Evolutionary conservation across 2,329 filamentous ascomycete genomes (phyloP).

Genomic region (Pseudocercospora eumusae): DNA sequence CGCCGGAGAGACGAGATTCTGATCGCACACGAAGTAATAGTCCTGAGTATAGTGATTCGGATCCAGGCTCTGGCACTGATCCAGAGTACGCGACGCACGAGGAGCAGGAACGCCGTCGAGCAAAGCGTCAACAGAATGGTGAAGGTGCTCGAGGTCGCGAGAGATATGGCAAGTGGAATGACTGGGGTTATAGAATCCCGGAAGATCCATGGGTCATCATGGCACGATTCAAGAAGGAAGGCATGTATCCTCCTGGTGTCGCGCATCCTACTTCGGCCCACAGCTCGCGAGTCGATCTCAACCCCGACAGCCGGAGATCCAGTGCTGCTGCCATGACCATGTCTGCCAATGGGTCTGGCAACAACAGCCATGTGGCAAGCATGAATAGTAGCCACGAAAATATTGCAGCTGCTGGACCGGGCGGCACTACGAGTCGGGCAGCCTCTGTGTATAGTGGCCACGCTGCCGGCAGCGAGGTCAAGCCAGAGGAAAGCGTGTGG

Average conservation of each 20-base stretch:
- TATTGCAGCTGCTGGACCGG: conserved; percentile 30
- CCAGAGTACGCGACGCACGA: conserved; percentile 42
- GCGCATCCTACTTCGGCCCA: conserved; percentile 54
- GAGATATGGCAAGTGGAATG: conserved; percentile 50
- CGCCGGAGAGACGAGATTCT: conserved; percentile 31
- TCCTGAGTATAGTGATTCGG: conserved; percentile 43
- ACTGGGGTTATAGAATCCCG: conserved; percentile 73
- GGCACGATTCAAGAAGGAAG: conserved; percentile 82
- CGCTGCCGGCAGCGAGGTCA: conserved; percentile 26
- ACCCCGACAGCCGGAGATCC: conserved; percentile 20
- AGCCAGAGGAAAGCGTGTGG: conserved; percentile 70
- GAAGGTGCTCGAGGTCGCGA: conserved; percentile 39
- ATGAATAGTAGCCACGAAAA: conserved; percentile 35
- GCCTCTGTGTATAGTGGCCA: conserved; percentile 22
- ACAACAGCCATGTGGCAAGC: conserved; percentile 28
- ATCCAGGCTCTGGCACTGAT: conserved; percentile 43
- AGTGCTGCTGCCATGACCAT: conserved; percentile 35
- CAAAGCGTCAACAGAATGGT: conserved; percentile 26
- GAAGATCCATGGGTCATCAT: conserved; percentile 94
- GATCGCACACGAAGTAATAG: conserved; percentile 36
- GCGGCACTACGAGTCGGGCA: conserved; percentile 13
- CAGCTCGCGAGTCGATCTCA: conserved; percentile 52
- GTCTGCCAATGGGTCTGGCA: conserved; percentile 25
- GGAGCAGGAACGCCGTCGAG: conserved; percentile 39
- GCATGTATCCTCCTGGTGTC: conserved; percentile 61